These are phyloP conservation scores for Curvularia sp. DNA, from an alignment of 2,329 filamentous ascomycete species.

Conservation along the genomic window DNA sequence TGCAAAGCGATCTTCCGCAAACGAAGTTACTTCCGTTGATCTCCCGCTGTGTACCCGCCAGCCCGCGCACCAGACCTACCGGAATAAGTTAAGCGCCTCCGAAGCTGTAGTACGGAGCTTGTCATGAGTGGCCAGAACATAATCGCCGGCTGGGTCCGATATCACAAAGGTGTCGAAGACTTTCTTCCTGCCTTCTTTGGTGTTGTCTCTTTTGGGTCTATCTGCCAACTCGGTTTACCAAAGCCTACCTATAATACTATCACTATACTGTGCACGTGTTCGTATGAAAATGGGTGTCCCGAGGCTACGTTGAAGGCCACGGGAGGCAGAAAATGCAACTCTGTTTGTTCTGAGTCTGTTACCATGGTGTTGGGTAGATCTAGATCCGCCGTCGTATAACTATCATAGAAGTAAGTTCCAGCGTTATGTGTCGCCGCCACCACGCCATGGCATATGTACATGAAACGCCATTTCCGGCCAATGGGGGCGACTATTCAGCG, in stretches of 20 bases:
- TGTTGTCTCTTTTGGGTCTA: too few relatives aligned
- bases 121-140: neutral
- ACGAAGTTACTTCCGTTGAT: slow-evolving; percentile 7
- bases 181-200: neutral
- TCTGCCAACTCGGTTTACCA: neutral
- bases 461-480: neutral
- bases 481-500: neutral
- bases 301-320: neutral
- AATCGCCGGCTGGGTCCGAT: neutral
- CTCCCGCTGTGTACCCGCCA: slow-evolving; percentile 8
- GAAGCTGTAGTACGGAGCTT: neutral
- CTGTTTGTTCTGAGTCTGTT: neutral
- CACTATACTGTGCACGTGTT: neutral
- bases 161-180: neutral
- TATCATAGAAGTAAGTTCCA: neutral
- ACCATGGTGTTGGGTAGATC: neutral
- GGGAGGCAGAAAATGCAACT: neutral
- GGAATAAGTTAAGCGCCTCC: slow-evolving; percentile 6
- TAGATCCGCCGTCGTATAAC: neutral
- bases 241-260: neutral
- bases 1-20: neutral
- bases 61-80: neutral
- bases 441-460: neutral
- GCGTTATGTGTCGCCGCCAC: slow-evolving; percentile 4
- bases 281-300: neutral